These are phyloP conservation scores for Zygosaccharomyces gambellarensis DNA, from an alignment of 805 yeast genomes.

Conservation along the genomic window DNA sequence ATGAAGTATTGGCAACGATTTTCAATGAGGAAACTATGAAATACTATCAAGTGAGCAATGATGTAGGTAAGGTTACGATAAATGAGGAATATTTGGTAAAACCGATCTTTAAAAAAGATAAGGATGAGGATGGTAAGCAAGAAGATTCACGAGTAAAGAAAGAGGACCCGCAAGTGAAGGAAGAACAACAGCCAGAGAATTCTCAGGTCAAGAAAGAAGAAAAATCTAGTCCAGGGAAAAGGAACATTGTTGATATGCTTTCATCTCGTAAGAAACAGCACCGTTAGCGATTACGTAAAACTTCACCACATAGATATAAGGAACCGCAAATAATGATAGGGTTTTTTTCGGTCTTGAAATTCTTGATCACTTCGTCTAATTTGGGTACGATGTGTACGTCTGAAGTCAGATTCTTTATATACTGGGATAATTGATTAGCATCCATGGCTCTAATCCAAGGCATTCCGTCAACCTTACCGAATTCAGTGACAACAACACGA, in stretches of 20 bases:
- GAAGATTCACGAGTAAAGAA: not conserved
- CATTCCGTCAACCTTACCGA: slow-evolving; percentile 78
- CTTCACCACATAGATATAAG: slow-evolving; percentile 59
- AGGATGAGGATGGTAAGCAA: slow-evolving; percentile 1
- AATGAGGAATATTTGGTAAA: slow-evolving; percentile 38
- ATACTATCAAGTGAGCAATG: slow-evolving; percentile 52
- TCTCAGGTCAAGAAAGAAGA: slow-evolving; percentile 7
- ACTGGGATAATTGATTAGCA: slow-evolving; percentile 23
- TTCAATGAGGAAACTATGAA: slow-evolving; percentile 39
- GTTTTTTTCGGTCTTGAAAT: slow-evolving; percentile 16
- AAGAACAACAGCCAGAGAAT: not conserved
- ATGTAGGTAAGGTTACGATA: slow-evolving; percentile 57
- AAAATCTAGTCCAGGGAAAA: slow-evolving; percentile 2
- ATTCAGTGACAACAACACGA: slow-evolving; percentile 55
- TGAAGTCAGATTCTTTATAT: slow-evolving; percentile 28
- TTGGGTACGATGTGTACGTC: slow-evolving; percentile 26
- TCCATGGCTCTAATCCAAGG: slow-evolving; percentile 75
- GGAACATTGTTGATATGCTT: slow-evolving; percentile 6
- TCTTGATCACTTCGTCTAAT: slow-evolving; percentile 27
- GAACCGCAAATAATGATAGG: slow-evolving; percentile 63
- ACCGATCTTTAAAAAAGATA: slow-evolving; percentile 24
- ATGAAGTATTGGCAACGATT: slow-evolving; percentile 37
- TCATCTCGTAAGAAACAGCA: slow-evolving; percentile 6
- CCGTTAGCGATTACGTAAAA: slow-evolving; percentile 32
- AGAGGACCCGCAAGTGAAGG: not conserved